These are phyloP conservation scores for Lepidium sativum DNA, from an alignment of 345 rosid species.

Conservation along the genomic window DNA sequence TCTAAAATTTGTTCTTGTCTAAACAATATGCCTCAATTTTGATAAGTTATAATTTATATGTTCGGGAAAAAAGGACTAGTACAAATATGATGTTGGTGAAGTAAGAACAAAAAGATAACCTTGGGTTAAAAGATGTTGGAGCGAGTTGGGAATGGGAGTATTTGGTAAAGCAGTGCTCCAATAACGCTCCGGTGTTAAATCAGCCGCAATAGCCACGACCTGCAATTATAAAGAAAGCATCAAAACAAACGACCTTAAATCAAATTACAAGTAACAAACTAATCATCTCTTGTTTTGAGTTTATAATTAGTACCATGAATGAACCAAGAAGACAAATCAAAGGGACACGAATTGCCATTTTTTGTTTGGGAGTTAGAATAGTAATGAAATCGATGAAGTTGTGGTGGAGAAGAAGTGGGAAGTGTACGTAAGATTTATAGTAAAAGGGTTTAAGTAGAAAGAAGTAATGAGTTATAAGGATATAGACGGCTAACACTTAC, in stretches of 20 bases:
- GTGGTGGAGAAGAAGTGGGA: slow-evolving; percentile 19
- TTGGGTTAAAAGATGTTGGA: slow-evolving; percentile 11
- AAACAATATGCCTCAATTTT: too few relatives aligned
- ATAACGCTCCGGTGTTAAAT: slow-evolving; percentile 23
- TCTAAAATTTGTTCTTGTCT: too few relatives aligned
- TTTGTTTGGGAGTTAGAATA: background rate
- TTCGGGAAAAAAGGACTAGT: too few relatives aligned
- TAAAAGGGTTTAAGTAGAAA: slow-evolving; percentile 15
- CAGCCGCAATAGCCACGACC: slow-evolving; percentile 18
- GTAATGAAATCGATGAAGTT: background rate
- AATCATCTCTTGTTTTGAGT: background rate
- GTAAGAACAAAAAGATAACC: background rate
- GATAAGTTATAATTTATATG: too few relatives aligned
- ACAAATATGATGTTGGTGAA: background rate
- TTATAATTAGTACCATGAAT: background rate
- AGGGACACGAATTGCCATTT: slow-evolving; percentile 13
- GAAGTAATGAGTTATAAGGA: slow-evolving; percentile 8
- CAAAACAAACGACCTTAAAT: background rate
- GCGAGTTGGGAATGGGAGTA: slow-evolving; percentile 30
- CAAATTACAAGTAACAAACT: background rate
- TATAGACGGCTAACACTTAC: slow-evolving; percentile 19
- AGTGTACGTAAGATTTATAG: slow-evolving; percentile 21
- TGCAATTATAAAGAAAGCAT: background rate
- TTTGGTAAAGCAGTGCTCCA: slow-evolving; percentile 27
- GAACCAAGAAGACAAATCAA: slow-evolving; percentile 24